Percentiles rank a stretch among this genome's conserved stretches.
phyloP scores from a whole-genome alignment of 768 basidiomycete genomes.

The Cubamyces sp. region DNA sequence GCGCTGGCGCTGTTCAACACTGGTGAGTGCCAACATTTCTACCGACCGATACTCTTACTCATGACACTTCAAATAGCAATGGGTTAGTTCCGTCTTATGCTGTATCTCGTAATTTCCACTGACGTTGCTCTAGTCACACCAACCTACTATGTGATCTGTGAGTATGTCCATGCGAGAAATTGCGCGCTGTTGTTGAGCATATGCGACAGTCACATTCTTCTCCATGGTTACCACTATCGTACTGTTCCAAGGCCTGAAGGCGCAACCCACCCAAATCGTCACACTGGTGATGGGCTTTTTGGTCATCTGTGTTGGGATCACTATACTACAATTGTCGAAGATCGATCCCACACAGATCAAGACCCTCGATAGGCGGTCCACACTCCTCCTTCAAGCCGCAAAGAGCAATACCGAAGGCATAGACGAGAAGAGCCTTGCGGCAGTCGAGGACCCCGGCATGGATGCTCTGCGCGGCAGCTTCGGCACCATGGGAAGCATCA shows the following conservation, averaged over 20 bases:
- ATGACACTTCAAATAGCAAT: conserved; percentile 47
- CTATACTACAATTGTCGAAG: conserved; percentile 93
- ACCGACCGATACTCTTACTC: not conserved
- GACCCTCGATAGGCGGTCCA: conserved; percentile 85
- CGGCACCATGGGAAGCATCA: conserved; percentile 89
- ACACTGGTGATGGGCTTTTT: conserved; percentile 93
- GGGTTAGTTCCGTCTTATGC: conserved; percentile 48
- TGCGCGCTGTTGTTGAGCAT: not conserved
- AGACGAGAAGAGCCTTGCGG: conserved; percentile 66
- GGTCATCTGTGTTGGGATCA: conserved; percentile 90
- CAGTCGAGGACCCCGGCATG: conserved; percentile 89
- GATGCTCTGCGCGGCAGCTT: conserved; percentile 91
- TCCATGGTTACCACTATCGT: conserved; percentile 85
- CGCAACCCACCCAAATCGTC: conserved; percentile 76
- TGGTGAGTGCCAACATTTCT: conserved; percentile 46
- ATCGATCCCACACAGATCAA: conserved; percentile 82
- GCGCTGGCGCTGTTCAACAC: conserved; percentile 96
- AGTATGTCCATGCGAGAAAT: conserved; percentile 33
- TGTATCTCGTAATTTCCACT: conserved; percentile 17
- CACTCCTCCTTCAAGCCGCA: conserved; percentile 88
- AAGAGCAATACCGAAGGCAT: conserved; percentile 65
- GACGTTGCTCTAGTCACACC: conserved; percentile 65
- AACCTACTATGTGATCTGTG: conserved; percentile 86
- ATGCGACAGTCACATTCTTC: conserved; percentile 72
- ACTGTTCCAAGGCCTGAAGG: conserved; percentile 87